Percentiles rank a stretch among this genome's conserved stretches.
Evolutionary conservation across 2,329 filamentous ascomycete genomes (phyloP).

Genomic region (Metarhizium robertsii): DNA sequence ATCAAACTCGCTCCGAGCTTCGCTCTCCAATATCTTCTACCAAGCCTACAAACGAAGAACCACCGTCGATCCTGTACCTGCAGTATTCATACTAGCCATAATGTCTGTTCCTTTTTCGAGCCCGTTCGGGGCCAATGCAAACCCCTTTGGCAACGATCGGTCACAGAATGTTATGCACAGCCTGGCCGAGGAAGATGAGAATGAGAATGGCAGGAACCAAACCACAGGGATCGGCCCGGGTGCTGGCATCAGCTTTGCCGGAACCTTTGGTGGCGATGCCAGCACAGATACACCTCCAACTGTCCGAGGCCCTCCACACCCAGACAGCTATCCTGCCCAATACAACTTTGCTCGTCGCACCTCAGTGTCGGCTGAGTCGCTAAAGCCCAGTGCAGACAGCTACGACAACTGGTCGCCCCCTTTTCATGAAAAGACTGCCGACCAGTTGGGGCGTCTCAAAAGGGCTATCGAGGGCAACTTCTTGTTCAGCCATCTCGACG

Average conservation of each 20-base stretch:
- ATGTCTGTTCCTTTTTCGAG: constrained; percentile 78
- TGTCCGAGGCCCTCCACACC: constrained; percentile 40
- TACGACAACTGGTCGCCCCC: constrained; percentile 89
- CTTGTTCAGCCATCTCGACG: constrained; percentile 87
- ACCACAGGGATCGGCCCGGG: constrained; percentile 34
- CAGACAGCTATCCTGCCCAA: constrained; percentile 74
- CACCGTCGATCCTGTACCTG: constrained; percentile 1
- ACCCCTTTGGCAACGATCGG: constrained; percentile 56
- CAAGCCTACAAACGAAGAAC: background rate
- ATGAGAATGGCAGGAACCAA: constrained; percentile 59
- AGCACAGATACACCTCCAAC: constrained; percentile 35
- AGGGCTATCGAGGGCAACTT: constrained; percentile 83
- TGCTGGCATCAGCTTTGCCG: constrained; percentile 34
- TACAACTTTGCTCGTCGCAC: constrained; percentile 92
- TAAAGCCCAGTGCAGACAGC: constrained; percentile 76
- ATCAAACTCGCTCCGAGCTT: background rate
- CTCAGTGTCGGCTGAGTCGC: constrained; percentile 91
- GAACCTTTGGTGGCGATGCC: constrained; percentile 45
- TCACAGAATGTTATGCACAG: constrained; percentile 35
- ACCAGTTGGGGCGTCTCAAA: constrained; percentile 73
- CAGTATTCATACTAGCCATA: constrained; percentile 12
- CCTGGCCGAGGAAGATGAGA: constrained; percentile 77
- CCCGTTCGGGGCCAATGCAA: constrained; percentile 56
- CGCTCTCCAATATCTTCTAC: background rate
- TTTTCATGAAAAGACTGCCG: constrained; percentile 68